Evolutionary conservation across 2,329 filamentous ascomycete species (phyloP), one percentile per base, ranked within the genome.

Genomic region (Claviceps pusilla): DNA sequence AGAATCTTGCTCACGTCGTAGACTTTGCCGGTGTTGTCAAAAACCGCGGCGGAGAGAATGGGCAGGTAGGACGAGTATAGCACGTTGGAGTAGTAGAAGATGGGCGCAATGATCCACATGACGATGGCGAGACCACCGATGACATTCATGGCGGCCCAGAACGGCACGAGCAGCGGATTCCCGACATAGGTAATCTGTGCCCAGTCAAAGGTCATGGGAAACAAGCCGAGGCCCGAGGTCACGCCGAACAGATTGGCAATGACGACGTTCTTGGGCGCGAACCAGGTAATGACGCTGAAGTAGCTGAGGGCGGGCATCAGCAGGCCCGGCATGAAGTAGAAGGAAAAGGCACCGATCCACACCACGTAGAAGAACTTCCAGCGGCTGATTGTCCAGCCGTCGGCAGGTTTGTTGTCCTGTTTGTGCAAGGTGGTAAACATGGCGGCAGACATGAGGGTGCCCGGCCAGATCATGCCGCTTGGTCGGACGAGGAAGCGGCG

Each of bases 201-300:
- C 89, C 89, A 95, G 70, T 95, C 89, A 63, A 95, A 94, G 0
- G 89, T 94, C 62, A 95, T 66, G 0, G 89, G 89, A 57, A 94
- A 89, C 39, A 95, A 71, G 0, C 88, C 88, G 14, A 95, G 76
- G 2, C 89, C 89, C 2, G 88, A 91, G n/a, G 82, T 79, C 16
- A 91, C 85, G 16, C 89, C 89, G 64, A 94, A 94, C 59, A 95
- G 72, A 66, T 94, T 94, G 35, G 89, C 85, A 48, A 94, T 73
- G 3, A 94, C 82, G n/a, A 93, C 85, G 60, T 85, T 94, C 59
- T 89, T 83, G 0, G 89, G 89, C 3, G 86, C 86, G 66, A 90
- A 87, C 88, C 87, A 95, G 14, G 89, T 94, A 56, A 94, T 74
- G 58, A 91, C 84, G 65, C 83, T 94, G 74, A 94, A 95, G 68